Evolutionary conservation across 2,329 filamentous ascomycete species (phyloP).

Genomic region (Fonsecaea multimorphosa): DNA sequence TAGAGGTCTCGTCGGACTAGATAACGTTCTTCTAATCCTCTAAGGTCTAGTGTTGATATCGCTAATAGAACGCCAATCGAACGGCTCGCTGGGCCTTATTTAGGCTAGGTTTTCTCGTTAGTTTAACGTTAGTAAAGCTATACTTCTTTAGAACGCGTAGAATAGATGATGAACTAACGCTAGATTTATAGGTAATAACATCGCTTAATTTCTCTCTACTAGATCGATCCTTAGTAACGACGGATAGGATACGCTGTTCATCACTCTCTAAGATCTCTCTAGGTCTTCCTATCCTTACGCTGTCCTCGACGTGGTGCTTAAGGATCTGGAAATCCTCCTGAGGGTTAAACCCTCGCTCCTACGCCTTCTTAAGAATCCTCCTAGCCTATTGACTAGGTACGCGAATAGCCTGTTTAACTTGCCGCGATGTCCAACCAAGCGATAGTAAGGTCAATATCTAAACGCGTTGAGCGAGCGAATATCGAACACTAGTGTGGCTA

Average conservation of each 20-base stretch:
- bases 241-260: slow-evolving; percentile 7
- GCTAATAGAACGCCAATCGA: slow-evolving; percentile 27
- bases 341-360: slow-evolving; percentile 23
- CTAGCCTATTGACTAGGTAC: slow-evolving; percentile 20
- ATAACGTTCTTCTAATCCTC: slow-evolving; percentile 40
- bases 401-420: neutral
- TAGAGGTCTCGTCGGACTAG: slow-evolving; percentile 37
- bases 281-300: neutral
- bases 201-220: slow-evolving; percentile 33
- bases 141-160: slow-evolving; percentile 22
- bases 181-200: slow-evolving; percentile 25
- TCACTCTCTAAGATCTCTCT: slow-evolving; percentile 9
- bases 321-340: slow-evolving; percentile 20
- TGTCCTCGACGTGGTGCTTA: slow-evolving; percentile 26
- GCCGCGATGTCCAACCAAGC: neutral
- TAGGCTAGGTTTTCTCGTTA: slow-evolving; percentile 33
- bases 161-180: slow-evolving; percentile 13
- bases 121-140: slow-evolving; percentile 29
- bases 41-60: slow-evolving; percentile 37
- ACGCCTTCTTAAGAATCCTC: slow-evolving; percentile 36
- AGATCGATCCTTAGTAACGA: slow-evolving; percentile 17
- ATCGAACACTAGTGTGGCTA: slow-evolving; percentile 1
- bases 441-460: slow-evolving; percentile 1
- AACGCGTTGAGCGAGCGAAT: slow-evolving; percentile 10
- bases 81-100: slow-evolving; percentile 18